These are phyloP conservation scores for Dendrobium nobile DNA, from an alignment of 106 monocot species.

Conservation along the genomic window DNA sequence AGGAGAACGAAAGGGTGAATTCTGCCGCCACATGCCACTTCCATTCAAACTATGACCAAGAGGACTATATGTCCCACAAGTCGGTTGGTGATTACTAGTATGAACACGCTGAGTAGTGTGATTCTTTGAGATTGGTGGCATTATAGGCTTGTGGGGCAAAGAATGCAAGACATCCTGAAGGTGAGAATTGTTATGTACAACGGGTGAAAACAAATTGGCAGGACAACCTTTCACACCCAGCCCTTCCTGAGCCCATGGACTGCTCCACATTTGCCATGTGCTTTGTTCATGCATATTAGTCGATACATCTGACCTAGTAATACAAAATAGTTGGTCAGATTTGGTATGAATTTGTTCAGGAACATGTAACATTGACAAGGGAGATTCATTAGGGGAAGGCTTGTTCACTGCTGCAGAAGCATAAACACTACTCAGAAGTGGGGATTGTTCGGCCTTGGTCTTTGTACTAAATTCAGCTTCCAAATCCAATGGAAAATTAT, in stretches of 20 bases:
- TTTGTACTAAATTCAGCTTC: conserved; percentile 39
- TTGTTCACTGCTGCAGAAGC: conserved; percentile 25
- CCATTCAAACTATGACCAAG: conserved; percentile 21
- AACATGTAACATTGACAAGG: conserved; percentile 34
- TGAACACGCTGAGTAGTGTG: conserved; percentile 17
- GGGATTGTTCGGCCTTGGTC: conserved; percentile 17
- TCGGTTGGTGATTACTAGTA: conserved; percentile 22
- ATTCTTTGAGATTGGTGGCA: conserved; percentile 20
- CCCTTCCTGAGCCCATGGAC: conserved; percentile 48
- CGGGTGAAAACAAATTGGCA: conserved; percentile 38
- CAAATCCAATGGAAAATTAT: conserved; percentile 58
- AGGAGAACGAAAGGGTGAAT: conserved; percentile 26
- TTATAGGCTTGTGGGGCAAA: conserved; percentile 21
- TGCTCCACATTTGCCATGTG: conserved; percentile 91
- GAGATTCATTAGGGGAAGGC: conserved; percentile 83
- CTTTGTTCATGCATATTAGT: conserved; percentile 33
- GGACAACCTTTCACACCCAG: conserved; percentile 45
- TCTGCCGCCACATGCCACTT: conserved; percentile 28
- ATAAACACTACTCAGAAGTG: conserved; percentile 21
- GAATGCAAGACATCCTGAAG: conserved; percentile 24
- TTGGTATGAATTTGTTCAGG: conserved; percentile 34
- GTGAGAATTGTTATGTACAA: conserved; percentile 21
- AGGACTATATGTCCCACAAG: conserved; percentile 27
- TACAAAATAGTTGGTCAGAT: conserved; percentile 14
- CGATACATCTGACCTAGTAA: conserved; percentile 21